Base-by-base conservation (phyloP, 495 filamentous ascomycete genomes). In the Penicillium maclennaniae region DNA sequence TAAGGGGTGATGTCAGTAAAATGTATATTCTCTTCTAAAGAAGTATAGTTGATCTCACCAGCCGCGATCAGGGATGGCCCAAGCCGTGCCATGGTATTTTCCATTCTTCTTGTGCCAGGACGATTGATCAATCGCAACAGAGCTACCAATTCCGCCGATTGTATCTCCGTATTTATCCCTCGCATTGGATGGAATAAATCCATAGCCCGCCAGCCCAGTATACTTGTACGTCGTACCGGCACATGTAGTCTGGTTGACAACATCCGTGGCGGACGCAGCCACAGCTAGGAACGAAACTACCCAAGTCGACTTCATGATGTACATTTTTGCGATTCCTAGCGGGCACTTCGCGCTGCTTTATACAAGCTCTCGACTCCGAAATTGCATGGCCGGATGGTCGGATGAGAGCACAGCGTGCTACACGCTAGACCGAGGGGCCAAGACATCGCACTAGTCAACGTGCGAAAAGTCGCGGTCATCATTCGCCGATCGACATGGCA, bases 141-240 rank as follows among this genome's bases (percentile, higher is more conserved):
- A 76, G 53, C 81, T 86, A 15, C 88, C 89, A 21, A 87, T 71
- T 14, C 85, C 83, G 42, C 81, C 85, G 7, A 92, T 59, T 0
- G 87, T 92, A 63, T 93, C 88, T 9, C 84, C 84, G 54, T 79
- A 86, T 62, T 88, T 83, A 71, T 92, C 89, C 6, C 72, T 66
- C 15, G 78, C 79, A 53, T 87, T 76, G 12, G 74, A 73, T 3
- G 80, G 63, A 25, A 91, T 60, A 53, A 75, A 80, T 4, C 88
- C 87, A 57, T 84, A 92, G 17, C 89, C 88, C 12, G 83, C 86
- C 4, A 92, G 79, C 41, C 81, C 75, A 50, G 86, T 70, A 67
- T 91, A 91, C 12, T 77, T 72, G 63, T 87, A 91, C 0, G 66
- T 71, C 56, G 83, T 73, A 31, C 84, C 82, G 52, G 80, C 82